These are phyloP conservation scores for Daedaleopsis nitida DNA, from an alignment of 768 basidiomycete genomes.

Conservation along the genomic window DNA sequence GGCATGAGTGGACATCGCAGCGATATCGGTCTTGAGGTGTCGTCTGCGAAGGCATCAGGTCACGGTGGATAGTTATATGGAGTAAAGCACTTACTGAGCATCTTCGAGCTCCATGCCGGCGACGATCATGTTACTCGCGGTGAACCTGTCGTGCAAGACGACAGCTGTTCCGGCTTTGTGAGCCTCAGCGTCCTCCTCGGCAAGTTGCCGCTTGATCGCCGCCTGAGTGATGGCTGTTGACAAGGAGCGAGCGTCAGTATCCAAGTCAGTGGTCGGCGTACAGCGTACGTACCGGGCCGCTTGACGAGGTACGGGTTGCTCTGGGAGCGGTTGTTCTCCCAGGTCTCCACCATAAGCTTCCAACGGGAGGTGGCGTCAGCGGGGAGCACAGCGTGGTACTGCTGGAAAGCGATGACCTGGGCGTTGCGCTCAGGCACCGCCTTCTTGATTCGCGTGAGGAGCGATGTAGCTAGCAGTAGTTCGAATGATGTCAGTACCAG, in stretches of 20 bases:
- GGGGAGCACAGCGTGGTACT: neutral
- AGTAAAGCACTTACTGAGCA: constrained; percentile 31
- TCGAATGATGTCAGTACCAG: neutral
- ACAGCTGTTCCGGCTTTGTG: neutral
- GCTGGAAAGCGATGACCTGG: neutral
- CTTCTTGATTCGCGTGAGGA: neutral
- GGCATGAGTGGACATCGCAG: neutral
- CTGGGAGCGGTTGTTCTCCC: constrained; percentile 26
- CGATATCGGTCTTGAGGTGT: neutral
- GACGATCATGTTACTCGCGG: constrained; percentile 30
- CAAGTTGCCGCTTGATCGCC: constrained; percentile 25
- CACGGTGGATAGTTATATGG: neutral
- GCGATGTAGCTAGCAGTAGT: neutral
- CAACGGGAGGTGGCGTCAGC: constrained; percentile 17
- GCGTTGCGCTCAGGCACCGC: neutral
- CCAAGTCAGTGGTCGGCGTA: neutral
- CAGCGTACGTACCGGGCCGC: neutral
- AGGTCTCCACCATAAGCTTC: constrained; percentile 22
- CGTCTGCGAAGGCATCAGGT: neutral
- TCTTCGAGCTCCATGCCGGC: constrained; percentile 38
- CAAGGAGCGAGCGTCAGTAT: neutral
- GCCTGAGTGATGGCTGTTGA: constrained; percentile 10
- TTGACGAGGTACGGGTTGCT: constrained; percentile 24
- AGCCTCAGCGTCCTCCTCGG: constrained; percentile 25
- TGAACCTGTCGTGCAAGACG: constrained; percentile 4